Percentiles rank a stretch among this genome's conserved stretches.
Evolutionary conservation across 768 basidiomycete species (phyloP).

Genomic region (Calocera cornea): DNA sequence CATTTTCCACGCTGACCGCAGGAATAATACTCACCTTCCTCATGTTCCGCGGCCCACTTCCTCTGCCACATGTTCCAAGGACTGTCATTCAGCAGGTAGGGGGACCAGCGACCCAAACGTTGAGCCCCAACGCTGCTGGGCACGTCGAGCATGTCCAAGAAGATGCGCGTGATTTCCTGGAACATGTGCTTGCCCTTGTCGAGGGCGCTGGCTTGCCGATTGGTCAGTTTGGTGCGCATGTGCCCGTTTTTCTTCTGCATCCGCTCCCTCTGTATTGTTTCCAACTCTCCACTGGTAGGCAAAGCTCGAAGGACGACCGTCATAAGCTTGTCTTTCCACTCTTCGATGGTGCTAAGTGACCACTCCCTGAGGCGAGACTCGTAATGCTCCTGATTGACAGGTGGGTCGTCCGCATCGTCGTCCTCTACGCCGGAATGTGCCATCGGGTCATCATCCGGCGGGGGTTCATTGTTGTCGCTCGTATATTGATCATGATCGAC

Average conservation of each 20-base stretch:
- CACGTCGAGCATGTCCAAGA: background rate
- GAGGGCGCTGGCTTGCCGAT: background rate
- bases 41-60: background rate
- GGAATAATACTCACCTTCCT: background rate
- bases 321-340: background rate
- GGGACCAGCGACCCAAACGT: background rate
- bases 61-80: slow-evolving; percentile 1
- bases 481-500: background rate
- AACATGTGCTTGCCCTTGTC: background rate
- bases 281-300: background rate
- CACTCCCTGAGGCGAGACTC: background rate
- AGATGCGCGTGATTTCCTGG: background rate
- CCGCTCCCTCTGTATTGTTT: background rate
- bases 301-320: background rate
- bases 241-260: background rate
- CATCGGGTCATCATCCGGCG: too few species aligned
- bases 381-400: background rate
- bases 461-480: background rate
- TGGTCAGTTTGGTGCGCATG: background rate
- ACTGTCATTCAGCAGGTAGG: background rate
- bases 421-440: background rate
- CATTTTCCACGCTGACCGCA: background rate
- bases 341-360: background rate
- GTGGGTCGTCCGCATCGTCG: background rate
- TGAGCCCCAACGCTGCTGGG: background rate